Evolutionary conservation across 1,139 yeast species (phyloP), one percentile per base, ranked within the genome.

Genomic region (Taphrina flavorubra): DNA sequence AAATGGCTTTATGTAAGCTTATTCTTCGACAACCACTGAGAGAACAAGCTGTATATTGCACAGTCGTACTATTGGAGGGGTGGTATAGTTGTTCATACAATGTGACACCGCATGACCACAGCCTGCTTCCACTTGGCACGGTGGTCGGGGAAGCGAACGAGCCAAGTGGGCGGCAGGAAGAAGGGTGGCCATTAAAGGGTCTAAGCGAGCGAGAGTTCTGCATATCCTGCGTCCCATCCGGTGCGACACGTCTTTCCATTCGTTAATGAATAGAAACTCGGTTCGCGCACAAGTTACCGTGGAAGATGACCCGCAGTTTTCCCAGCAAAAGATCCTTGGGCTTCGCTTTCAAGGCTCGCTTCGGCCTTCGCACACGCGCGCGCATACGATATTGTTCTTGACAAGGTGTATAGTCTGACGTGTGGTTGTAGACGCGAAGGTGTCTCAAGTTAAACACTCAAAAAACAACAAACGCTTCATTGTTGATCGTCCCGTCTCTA

Each of bases 271-370:
- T 42, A 42, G 46, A 42, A n/a, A n/a, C 46, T 42, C 46, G 46
- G 40, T 10, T 42, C 46, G 46, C 46, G 46, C 46, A 6, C 51
- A 47, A 14, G 51, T 16, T 47, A 47, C 51, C 34, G 51, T 47
- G 51, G 51, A 47, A 47, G 51, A 47, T 47, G 51, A 47, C 51
- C 51, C 51, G 51, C 51, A 47, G 36, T 47, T 47, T 31, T 20
- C 31, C 51, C 51, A 47, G 51, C 36, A 47, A 47, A 47, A 47
- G 18, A 10, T 42, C 46, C 46, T 14, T 42, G 46, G 46, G 14
- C 5, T 14, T 42, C 46, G 14, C 46, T n/a, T 42, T n/a, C n/a
- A 42, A 37, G 40, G 46, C 46, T 42, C n/a, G 46, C 46, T 42
- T 42, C 46, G 14, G 16, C 46, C 11, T 14, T 6, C 46, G 46